Conservation (phyloP, 257 asterid species). For the Lycium barbarum region DNA sequence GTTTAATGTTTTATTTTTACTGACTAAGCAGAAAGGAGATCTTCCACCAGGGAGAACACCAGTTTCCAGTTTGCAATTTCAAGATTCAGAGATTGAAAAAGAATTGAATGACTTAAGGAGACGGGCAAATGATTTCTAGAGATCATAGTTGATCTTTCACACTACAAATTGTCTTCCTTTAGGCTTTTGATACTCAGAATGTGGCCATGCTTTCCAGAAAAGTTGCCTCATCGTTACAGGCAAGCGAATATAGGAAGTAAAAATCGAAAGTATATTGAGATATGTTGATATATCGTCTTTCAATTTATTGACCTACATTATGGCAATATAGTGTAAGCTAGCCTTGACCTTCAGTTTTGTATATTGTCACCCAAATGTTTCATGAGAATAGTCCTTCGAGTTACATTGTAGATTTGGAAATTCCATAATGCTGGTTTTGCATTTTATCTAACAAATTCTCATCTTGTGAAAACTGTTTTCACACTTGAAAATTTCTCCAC, state of each 20-base stretch:
- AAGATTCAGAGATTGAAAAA: conserved; percentile 87
- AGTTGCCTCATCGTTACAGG: conserved; percentile 19
- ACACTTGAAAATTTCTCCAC: no score
- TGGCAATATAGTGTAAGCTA: conserved; percentile 25
- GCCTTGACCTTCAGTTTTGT: conserved; percentile 24
- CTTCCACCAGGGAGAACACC: conserved; percentile 90
- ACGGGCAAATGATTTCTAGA: conserved; percentile 72
- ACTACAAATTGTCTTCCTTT: not conserved
- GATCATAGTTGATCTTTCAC: not conserved
- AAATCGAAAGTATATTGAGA: conserved; percentile 14
- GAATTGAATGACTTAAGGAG: conserved; percentile 88
- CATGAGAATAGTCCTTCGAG: not conserved
- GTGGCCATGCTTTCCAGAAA: not conserved
- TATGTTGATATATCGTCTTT: not conserved
- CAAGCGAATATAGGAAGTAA: conserved; percentile 26
- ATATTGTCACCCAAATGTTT: not conserved
- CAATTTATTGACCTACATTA: conserved; percentile 15
- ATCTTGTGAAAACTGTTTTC: not conserved
- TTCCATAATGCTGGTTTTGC: not conserved
- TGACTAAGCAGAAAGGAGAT: conserved; percentile 79
- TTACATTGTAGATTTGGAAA: not conserved
- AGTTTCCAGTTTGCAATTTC: conserved; percentile 59
- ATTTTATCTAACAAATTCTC: not conserved
- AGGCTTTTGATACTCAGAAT: not conserved
- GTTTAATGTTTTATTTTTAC: not conserved